Conservation (phyloP, 805 yeast species). For the Kazachstania africana region DNA sequence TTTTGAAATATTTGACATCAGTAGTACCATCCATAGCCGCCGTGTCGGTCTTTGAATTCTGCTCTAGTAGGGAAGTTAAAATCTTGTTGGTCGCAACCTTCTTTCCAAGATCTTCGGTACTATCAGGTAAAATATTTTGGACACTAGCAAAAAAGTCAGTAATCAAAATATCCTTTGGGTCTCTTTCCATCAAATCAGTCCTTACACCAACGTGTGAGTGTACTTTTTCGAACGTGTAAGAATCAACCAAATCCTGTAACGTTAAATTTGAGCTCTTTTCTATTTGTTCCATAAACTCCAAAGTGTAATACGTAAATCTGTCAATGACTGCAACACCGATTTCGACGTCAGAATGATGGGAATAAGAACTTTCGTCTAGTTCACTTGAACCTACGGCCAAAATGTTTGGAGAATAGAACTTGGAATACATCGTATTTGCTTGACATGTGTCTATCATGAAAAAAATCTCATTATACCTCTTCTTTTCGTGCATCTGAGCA, state of each 20-base stretch:
- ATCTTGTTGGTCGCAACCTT: conserved; percentile 1
- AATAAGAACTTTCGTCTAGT: conserved; percentile 80
- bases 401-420: conserved; percentile 84
- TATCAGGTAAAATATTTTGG: conserved; percentile 63
- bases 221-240: conserved; percentile 72
- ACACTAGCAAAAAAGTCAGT: conserved; percentile 94
- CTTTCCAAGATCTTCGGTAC: not conserved
- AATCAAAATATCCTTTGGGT: conserved; percentile 49
- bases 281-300: conserved; percentile 77
- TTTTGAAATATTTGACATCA: not conserved
- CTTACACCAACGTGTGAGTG: conserved; percentile 93
- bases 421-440: conserved; percentile 94
- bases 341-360: conserved; percentile 91
- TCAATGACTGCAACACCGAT: conserved; percentile 97
- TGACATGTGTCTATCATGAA: conserved; percentile 99
- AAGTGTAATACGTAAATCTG: conserved; percentile 83
- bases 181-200: conserved; percentile 61
- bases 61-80: no score
- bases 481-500: conserved; percentile 93
- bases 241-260: conserved; percentile 72
- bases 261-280: conserved; percentile 66
- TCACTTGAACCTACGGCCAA: conserved; percentile 87
- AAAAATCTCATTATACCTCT: conserved; percentile 85
- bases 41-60: no score
- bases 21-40: no score